A percentile compares a stretch with the other conserved stretches of the same genome.
phyloP scores from a whole-genome alignment of 768 basidiomycete genomes.

The Lentinula aciculospora region DNA sequence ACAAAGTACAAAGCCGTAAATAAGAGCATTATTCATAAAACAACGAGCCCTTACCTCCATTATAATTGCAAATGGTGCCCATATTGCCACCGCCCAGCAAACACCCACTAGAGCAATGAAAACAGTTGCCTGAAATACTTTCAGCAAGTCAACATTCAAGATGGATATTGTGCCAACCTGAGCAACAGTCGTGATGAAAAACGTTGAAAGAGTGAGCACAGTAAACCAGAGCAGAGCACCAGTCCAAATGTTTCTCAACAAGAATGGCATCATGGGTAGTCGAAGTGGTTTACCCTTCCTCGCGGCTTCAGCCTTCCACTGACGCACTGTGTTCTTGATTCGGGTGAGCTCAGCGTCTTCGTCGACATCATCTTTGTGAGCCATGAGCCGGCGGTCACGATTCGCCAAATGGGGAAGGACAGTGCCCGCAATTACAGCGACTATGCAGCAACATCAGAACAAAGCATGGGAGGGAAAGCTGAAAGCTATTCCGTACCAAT shows the following conservation, averaged over 20 bases:
- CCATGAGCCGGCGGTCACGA: constrained; percentile 77
- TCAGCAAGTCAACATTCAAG: neutral
- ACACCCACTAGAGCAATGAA: constrained; percentile 85
- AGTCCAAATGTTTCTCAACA: constrained; percentile 92
- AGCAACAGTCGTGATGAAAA: constrained; percentile 77
- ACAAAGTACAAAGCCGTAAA: neutral
- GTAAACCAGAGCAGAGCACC: constrained; percentile 80
- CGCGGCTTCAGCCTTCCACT: constrained; percentile 85
- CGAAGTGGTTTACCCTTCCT: constrained; percentile 66
- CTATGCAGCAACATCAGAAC: constrained; percentile 29
- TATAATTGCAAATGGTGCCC: constrained; percentile 96
- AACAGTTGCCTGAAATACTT: constrained; percentile 55
- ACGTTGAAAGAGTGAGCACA: constrained; percentile 74
- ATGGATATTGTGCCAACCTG: constrained; percentile 42
- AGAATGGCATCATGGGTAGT: constrained; percentile 85
- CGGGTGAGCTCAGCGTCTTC: constrained; percentile 71
- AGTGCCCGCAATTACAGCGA: constrained; percentile 80
- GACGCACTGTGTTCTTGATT: constrained; percentile 62
- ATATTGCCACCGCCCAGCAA: constrained; percentile 97
- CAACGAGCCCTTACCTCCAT: constrained; percentile 69
- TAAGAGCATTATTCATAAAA: neutral
- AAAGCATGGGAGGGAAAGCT: neutral
- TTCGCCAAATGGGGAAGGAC: constrained; percentile 76
- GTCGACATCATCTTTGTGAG: constrained; percentile 63
- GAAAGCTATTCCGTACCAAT: constrained; percentile 49